Conservation (phyloP, 345 rosid genomes). For the Eucalyptus curtisii region DNA sequence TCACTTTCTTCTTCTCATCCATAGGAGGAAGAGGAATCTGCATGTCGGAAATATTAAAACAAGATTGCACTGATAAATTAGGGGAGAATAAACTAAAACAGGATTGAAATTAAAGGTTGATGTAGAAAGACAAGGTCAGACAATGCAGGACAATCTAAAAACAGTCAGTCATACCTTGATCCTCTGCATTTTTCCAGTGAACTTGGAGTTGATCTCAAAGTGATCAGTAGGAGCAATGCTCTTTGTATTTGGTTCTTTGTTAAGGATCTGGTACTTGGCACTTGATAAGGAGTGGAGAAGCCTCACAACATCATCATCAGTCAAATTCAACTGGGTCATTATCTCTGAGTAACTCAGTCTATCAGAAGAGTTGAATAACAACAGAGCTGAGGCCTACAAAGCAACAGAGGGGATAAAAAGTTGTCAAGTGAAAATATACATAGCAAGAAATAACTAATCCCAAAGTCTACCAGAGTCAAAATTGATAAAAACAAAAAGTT, state of each 20-base stretch:
- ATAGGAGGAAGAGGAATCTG: conserved; percentile 92
- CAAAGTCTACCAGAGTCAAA: neutral
- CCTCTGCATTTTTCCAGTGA: conserved; percentile 82
- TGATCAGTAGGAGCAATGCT: conserved; percentile 37
- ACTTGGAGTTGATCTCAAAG: conserved; percentile 70
- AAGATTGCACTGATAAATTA: neutral
- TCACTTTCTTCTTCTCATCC: conserved; percentile 89
- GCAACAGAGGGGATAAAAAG: neutral
- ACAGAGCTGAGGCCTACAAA: conserved; percentile 68
- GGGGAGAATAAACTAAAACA: neutral
- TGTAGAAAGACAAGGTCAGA: neutral
- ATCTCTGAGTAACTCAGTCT: conserved; percentile 75
- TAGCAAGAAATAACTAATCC: neutral
- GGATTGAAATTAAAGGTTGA: neutral
- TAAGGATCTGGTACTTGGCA: conserved; percentile 68
- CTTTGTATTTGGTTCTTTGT: conserved; percentile 52
- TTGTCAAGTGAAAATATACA: neutral
- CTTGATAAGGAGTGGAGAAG: conserved; percentile 85
- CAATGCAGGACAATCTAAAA: neutral
- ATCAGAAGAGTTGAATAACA: conserved; percentile 75
- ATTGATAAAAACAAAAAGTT: neutral
- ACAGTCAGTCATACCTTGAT: conserved; percentile 41
- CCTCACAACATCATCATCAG: conserved; percentile 76
- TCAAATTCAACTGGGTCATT: conserved; percentile 64
- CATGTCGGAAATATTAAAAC: neutral